Conservation (phyloP, 345 rosid species). For the Populus ilicifolia region DNA sequence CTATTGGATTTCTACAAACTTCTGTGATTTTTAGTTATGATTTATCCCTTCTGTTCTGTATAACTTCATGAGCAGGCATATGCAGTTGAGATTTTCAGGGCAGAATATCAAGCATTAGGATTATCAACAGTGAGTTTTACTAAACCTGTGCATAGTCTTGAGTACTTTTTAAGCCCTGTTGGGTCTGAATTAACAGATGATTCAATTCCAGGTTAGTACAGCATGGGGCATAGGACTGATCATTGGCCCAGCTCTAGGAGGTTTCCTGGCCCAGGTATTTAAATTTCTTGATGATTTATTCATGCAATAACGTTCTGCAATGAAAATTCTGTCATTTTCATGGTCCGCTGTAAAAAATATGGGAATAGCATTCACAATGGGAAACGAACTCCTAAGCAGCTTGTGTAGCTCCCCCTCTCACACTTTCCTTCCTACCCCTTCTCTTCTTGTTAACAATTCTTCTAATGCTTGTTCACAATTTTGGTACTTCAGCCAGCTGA, state of each 20-base stretch:
- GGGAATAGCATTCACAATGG: too few relatives aligned
- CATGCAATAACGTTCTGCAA: too few relatives aligned
- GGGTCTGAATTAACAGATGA: too few relatives aligned
- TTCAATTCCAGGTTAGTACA: constrained; percentile 64
- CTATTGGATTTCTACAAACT: background rate
- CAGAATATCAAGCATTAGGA: constrained; percentile 75
- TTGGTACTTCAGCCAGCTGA: constrained; percentile 65
- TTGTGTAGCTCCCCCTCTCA: too few relatives aligned
- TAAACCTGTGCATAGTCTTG: too few relatives aligned
- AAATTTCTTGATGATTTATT: too few relatives aligned
- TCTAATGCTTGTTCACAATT: constrained; percentile 11
- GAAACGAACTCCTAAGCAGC: too few relatives aligned
- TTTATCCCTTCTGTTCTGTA: background rate
- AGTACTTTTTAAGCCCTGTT: too few relatives aligned
- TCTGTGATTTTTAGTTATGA: background rate
- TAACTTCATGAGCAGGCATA: too few relatives aligned
- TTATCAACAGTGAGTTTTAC: constrained; percentile 62
- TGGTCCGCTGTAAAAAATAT: too few relatives aligned
- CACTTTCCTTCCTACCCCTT: too few relatives aligned
- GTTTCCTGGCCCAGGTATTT: constrained; percentile 85
- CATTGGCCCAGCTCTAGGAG: constrained; percentile 95
- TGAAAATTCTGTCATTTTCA: too few relatives aligned
- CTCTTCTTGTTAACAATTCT: background rate
- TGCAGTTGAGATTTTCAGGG: constrained; percentile 53
- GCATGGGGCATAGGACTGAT: constrained; percentile 96